Evolutionary conservation across 208 protist genomes (phyloP).

Genomic region (Wallacemonas sp.): DNA sequence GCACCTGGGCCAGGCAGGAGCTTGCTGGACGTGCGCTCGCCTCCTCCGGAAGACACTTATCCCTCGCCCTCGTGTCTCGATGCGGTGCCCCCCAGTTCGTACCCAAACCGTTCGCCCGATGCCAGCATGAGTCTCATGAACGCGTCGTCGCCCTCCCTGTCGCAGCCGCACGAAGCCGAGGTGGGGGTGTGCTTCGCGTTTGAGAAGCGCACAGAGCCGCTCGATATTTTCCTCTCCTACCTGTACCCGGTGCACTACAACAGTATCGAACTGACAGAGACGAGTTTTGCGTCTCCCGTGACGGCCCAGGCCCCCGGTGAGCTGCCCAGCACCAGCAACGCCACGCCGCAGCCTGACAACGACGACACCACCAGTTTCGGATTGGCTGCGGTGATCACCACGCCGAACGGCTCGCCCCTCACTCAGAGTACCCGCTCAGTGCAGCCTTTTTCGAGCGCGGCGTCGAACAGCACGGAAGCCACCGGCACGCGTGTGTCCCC

Average conservation of each 20-base stretch:
- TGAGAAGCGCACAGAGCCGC: conserved; percentile 66
- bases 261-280: conserved; percentile 31
- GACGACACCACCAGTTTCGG: no score
- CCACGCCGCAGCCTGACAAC: no score
- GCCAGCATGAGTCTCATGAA: no score
- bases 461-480: not conserved
- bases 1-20: no score
- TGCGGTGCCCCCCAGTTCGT: no score
- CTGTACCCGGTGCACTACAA: conserved; percentile 91
- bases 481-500: not conserved
- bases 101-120: no score
- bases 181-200: conserved; percentile 44
- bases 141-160: not conserved
- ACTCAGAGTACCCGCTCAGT: not conserved
- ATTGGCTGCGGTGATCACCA: no score
- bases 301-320: not conserved
- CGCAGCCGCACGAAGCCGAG: conserved; percentile 6
- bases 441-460: no score
- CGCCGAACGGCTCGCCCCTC: not conserved
- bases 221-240: conserved; percentile 90
- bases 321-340: not conserved
- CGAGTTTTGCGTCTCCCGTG: not conserved
- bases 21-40: no score
- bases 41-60: no score
- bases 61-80: no score